phyloP scores from a whole-genome alignment of 2,329 filamentous ascomycete genomes.

The Albifimbria verrucaria region DNA sequence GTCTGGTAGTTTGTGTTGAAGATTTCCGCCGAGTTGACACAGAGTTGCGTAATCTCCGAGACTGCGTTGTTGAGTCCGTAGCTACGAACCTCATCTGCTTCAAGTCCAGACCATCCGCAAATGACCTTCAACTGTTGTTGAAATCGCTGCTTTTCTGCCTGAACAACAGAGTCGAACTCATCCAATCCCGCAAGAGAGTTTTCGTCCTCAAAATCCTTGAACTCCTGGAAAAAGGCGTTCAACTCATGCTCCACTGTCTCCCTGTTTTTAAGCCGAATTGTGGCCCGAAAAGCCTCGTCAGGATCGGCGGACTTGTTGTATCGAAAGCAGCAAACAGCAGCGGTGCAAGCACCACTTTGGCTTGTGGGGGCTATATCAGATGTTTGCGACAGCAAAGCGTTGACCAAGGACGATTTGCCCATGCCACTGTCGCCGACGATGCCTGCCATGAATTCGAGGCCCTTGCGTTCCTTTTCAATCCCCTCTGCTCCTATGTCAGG shows the following conservation, averaged over 20 bases:
- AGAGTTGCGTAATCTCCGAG: background rate
- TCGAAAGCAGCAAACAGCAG: constrained; percentile 11
- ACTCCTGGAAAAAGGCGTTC: constrained; percentile 4
- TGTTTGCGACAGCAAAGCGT: constrained; percentile 5
- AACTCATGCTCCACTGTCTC: constrained; percentile 11
- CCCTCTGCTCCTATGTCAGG: background rate
- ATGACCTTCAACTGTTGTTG: constrained; percentile 3
- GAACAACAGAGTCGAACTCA: background rate
- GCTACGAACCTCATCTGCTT: background rate
- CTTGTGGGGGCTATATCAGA: constrained; percentile 9
- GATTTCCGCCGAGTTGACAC: background rate
- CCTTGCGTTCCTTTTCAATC: background rate
- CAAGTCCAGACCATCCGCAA: constrained; percentile 9
- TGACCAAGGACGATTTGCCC: constrained; percentile 13
- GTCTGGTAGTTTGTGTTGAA: background rate
- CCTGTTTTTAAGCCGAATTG: constrained; percentile 10
- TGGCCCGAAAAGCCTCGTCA: background rate
- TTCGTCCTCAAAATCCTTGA: constrained; percentile 2
- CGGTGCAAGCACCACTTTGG: constrained; percentile 14
- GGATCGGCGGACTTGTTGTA: background rate
- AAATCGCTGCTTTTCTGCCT: background rate
- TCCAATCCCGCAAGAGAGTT: background rate
- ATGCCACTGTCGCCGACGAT: constrained; percentile 11
- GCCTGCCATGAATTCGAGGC: background rate
- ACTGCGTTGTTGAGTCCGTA: background rate